Evolutionary conservation across 2,329 filamentous ascomycete genomes (phyloP).

Genomic region (Curvularia eragrostidis): DNA sequence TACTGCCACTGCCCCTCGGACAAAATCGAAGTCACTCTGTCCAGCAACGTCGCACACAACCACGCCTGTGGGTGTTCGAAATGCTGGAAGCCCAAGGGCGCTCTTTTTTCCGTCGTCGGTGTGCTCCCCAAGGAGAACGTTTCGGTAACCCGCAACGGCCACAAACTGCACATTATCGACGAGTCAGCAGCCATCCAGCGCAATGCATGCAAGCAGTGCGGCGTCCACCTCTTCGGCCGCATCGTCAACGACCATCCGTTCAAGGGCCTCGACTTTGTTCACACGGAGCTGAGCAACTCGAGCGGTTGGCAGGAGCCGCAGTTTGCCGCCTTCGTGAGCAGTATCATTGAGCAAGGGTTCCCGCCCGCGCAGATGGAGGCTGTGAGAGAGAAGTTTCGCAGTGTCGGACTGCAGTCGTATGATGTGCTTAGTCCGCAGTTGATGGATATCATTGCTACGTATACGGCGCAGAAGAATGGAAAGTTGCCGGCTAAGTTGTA

Average conservation of each 20-base stretch:
- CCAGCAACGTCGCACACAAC: conserved; percentile 69
- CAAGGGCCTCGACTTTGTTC: conserved; percentile 73
- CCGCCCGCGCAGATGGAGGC: conserved; percentile 61
- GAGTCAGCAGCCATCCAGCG: conserved; percentile 63
- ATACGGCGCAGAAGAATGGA: conserved; percentile 59
- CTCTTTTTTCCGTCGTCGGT: conserved; percentile 69
- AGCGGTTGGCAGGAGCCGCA: conserved; percentile 75
- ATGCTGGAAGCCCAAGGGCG: conserved; percentile 71
- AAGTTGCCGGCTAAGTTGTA: conserved; percentile 36
- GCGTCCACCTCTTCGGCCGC: conserved; percentile 70
- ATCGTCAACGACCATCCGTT: conserved; percentile 71
- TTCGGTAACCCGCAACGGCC: conserved; percentile 62
- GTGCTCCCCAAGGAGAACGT: conserved; percentile 65
- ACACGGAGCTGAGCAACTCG: conserved; percentile 65
- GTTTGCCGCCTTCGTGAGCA: conserved; percentile 72
- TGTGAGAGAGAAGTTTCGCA: conserved; percentile 62
- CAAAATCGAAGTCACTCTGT: conserved; percentile 65
- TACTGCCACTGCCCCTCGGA: conserved; percentile 64
- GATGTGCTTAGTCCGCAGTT: conserved; percentile 67
- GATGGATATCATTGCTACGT: conserved; percentile 64
- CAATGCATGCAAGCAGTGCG: conserved; percentile 52
- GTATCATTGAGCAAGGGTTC: conserved; percentile 72
- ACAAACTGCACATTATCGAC: conserved; percentile 65
- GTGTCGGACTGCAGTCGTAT: conserved; percentile 66
- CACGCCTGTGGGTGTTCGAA: conserved; percentile 75